Base-by-base conservation (phyloP, 2,329 filamentous ascomycete species). In the Cercospora beticola region DNA sequence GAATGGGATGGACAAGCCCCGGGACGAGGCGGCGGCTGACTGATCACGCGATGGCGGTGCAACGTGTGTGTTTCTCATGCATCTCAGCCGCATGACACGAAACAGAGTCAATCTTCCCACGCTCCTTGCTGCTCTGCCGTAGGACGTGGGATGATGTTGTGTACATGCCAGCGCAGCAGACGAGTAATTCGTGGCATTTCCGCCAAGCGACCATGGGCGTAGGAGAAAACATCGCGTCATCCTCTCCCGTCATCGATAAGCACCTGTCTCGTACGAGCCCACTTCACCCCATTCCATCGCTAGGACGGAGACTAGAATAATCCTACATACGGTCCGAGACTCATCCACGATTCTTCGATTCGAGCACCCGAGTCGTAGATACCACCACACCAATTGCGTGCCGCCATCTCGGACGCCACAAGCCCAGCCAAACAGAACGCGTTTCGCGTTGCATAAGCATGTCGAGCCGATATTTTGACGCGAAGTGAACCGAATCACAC, bases 181-280 rank as follows among this genome's bases (percentile, higher is more conserved):
- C n/a, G 21, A 16, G 49, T 3, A 23, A 16, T 28, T 31, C 40
- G 23, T 54, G 40, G 46, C 28, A 40, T 16, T 31, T 1, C 26
- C 21, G 14, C 52, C 33, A 23, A 49, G 23, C 49, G 33, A 14
- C 21, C n/a, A 21, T 62, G 33, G 14, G 40, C 46, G 59, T 49
- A 23, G 36, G 59, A 26, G 58, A 26, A 28, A 28, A n/a, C 23
- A 46, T 63, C 61, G 62, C 62, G 62, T 64, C 46, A 64, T 64
- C 46, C 46, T 62, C 36, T 49, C 21, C 62, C 62, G 60, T 54
- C 49, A 54, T 52, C 60, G 60, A 62, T 62, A 49, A 46, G 59
- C 60, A 62, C 12, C 43, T 18, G 21, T 49, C 43, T 49, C 43
- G 8, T 12, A 49, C 43, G 18, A 49, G 43, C 43, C 43, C 18